Evolutionary conservation across 2,329 filamentous ascomycete genomes (phyloP), one percentile per base, ranked within the genome.

Genomic region (Epicoccum sorghinum): DNA sequence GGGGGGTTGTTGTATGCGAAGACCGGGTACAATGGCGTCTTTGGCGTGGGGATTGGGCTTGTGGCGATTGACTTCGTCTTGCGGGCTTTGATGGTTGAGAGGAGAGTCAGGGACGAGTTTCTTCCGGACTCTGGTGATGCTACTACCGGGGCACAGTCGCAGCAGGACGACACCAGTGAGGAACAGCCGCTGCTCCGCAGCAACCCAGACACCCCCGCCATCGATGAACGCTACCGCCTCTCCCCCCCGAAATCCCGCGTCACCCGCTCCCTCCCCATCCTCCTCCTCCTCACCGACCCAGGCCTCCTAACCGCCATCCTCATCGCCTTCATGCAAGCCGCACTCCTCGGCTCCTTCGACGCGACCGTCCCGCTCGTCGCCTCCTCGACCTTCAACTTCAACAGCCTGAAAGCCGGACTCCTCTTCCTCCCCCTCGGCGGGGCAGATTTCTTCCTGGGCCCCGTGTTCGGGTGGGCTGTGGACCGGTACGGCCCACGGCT

Each of bases 1-100:
- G 86, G 86, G 3, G 86, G 86, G 0, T 64, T 86, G 0, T 68
- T 88, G 1, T 88, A 88, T 65, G 77, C 82, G 25, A 82, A 82
- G 61, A 78, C 80, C 0, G 86, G 86, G 2, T 83, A 84, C 62
- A 66, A 71, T 10, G 84, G 83, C 0, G 84, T 88, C 0, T 87
- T 87, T 65, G 80, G 79, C 0, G 71, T 87, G 23, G 81, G 79
- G 0, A 77, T 84, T 42, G 80, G 75, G 0, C 68, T 88, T 7
- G 67, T 89, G 1, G 78, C 65, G 0, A 55, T 88, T 13, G 86
- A 89, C 67, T 82, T 88, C 54, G 50, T 83, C 22, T 81, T 88
- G 79, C 80, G 86, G 10, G 62, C 86, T 0, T 66, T 84, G 4
- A 78, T 89, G 47, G 79, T 89, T n/a, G 86, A 89, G 70, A 51